These are phyloP conservation scores for Xylaria telfairii DNA, from an alignment of 495 filamentous ascomycete species.

Conservation along the genomic window DNA sequence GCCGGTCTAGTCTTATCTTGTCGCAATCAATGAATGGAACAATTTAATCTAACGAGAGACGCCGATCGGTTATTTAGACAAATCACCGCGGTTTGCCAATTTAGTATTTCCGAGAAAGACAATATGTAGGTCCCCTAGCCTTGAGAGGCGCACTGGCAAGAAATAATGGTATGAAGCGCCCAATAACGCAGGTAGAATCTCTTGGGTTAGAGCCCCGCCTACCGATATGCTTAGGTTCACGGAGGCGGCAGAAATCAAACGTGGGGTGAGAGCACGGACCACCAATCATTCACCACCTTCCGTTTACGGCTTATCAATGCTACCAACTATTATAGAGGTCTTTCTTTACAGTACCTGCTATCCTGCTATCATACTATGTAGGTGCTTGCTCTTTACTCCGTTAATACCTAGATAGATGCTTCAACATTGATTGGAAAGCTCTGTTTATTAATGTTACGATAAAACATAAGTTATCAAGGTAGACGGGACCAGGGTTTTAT, in stretches of 20 bases:
- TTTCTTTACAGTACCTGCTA: too few relatives aligned
- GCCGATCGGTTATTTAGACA: too few relatives aligned
- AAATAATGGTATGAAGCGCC: neutral
- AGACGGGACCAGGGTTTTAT: neutral
- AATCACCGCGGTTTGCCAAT: too few relatives aligned
- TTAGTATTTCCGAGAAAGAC: too few relatives aligned
- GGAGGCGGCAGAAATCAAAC: conserved; percentile 34
- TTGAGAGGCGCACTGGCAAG: neutral
- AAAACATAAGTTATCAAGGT: neutral
- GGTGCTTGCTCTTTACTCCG: neutral
- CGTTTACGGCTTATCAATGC: too few relatives aligned
- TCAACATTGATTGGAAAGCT: neutral
- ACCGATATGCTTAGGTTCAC: conserved; percentile 20
- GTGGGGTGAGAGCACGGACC: conserved; percentile 33
- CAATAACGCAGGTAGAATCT: neutral
- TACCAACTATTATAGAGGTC: too few relatives aligned
- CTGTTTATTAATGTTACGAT: neutral
- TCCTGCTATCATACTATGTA: neutral
- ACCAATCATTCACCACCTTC: conserved; percentile 31
- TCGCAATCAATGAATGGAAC: neutral
- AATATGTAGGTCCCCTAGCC: neutral
- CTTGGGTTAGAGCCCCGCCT: conserved; percentile 23
- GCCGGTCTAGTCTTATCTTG: conserved; percentile 43
- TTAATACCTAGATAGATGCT: neutral
- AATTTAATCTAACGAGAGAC: neutral